Evolutionary conservation across 805 yeast genomes (phyloP), one percentile per base, ranked within the genome.

Genomic region (Yamadazyma endophytica): DNA sequence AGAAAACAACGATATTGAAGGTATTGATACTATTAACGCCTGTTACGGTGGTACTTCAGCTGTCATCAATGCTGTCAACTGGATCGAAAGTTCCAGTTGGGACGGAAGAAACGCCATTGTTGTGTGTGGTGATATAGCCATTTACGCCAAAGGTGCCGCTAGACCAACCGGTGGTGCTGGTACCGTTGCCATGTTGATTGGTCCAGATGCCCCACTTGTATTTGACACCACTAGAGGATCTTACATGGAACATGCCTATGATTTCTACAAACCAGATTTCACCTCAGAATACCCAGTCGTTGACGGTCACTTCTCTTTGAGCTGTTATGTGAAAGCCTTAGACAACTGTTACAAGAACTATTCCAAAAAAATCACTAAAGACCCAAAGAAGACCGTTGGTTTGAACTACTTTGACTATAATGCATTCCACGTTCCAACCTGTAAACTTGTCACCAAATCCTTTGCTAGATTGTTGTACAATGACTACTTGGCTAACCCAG

Each of bases 101-200:
- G 98, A 92, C 55, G 98, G 98, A 43, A 79, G 97, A 62, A 88
- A 90, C 54, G 97, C 97, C 35, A 77, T 92, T 51, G 98, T 90
- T 35, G 96, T 90, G 14, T 80, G 92, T 56, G 97, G 97, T 64
- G 98, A 92, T 64, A 92, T 92, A 61, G 98, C 98, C 54, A 81
- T 92, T 47, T 92, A 92, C 65, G 88, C 89, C 51, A 77, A 89
- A 68, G 98, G 98, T 58, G 82, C 95, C 22, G 98, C 98, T 35
- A 82, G 98, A 74, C 98, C 98, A 55, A 92, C 98, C 32, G 98
- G 98, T 61, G 98, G 98, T 70, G 97, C 95, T 33, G 98, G 98
- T 58, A 74, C 94, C 28, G 94, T 90, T 39, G 98, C 98, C 26
- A 51, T 92, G 56, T 77, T 84, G 58, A 85, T 92, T 51, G 98